phyloP scores from a whole-genome alignment of 306 rosid genomes.

The Bauhinia variegata region DNA sequence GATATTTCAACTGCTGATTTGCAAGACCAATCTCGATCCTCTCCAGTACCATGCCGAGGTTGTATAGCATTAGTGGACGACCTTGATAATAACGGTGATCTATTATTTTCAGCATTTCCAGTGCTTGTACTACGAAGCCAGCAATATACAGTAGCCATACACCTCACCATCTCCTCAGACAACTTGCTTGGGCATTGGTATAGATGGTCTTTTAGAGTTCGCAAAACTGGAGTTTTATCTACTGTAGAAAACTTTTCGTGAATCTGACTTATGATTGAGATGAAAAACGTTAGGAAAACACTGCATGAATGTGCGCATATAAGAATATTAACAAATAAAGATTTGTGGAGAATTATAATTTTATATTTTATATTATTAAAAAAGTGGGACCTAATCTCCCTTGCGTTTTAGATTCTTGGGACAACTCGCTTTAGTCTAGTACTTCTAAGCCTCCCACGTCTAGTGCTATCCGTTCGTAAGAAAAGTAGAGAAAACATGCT shows the following conservation, averaged over 20 bases:
- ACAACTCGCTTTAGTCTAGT: too few relatives aligned
- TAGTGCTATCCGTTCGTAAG: neutral
- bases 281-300: conserved; percentile 27
- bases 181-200: conserved; percentile 81
- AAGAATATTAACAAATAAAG: conserved; percentile 2
- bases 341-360: neutral
- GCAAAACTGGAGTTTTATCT: conserved; percentile 54
- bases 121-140: conserved; percentile 71
- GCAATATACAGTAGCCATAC: conserved; percentile 89
- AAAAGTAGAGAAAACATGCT: conserved; percentile 20
- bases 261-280: conserved; percentile 45
- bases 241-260: conserved; percentile 45
- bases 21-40: conserved; percentile 56
- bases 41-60: conserved; percentile 55
- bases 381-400: neutral
- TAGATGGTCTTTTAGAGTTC: conserved; percentile 81
- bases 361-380: neutral
- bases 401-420: neutral
- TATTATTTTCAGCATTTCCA: conserved; percentile 50
- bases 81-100: conserved; percentile 66
- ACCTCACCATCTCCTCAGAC: conserved; percentile 94
- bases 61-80: conserved; percentile 66
- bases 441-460: neutral
- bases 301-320: neutral
- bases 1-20: conserved; percentile 77